Evolutionary conservation across 495 filamentous ascomycete species (phyloP), one percentile per base, ranked within the genome.

Genomic region (Penicillium subrubescens): DNA sequence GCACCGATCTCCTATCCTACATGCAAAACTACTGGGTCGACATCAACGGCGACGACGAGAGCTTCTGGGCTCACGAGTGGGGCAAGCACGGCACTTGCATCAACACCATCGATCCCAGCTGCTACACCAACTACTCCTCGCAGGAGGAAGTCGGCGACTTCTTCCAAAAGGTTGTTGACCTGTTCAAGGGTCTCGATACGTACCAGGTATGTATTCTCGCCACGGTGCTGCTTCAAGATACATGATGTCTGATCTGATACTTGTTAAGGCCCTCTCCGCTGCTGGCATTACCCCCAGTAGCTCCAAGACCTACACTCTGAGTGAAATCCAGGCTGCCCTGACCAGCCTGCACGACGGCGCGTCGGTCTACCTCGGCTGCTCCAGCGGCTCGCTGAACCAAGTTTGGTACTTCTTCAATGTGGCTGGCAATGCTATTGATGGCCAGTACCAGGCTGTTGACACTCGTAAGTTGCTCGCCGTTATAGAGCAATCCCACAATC

Each of bases 1-100:
- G 85, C 43, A 75, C 69, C 0, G 84, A 86, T 2, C 78, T 94
- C 4, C 77, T 94, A 2, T 68, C 73, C 6, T 89, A 88, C 69
- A 93, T 94, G 91, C 73, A 88, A 34, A 81, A 81, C 14, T 93
- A 91, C 78, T 94, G 91, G 92, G 81, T 83, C 56, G 77, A 81
- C 71, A 75, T 84, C 52, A 34, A 79, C 56, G 85, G 89, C n/a
- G 75, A 84, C 44, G 86, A 88, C 60, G 86, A 89, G 65, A 72
- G 73, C 19, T 86, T 94, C 70, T 94, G 91, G 92, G 77, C 87
- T 68, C 91, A 94, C 70, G 91, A 94, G 69, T 96, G 88, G 88
- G 83, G 81, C 74, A 94, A 92, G 75, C 92, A 96, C 68, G 80
- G 91, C 67, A 86, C 83, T 50, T 86, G 83, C 64, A 79, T 86